These are phyloP conservation scores for Athelia sp. DNA, from an alignment of 1,284 basidiomycete species.

Conservation along the genomic window DNA sequence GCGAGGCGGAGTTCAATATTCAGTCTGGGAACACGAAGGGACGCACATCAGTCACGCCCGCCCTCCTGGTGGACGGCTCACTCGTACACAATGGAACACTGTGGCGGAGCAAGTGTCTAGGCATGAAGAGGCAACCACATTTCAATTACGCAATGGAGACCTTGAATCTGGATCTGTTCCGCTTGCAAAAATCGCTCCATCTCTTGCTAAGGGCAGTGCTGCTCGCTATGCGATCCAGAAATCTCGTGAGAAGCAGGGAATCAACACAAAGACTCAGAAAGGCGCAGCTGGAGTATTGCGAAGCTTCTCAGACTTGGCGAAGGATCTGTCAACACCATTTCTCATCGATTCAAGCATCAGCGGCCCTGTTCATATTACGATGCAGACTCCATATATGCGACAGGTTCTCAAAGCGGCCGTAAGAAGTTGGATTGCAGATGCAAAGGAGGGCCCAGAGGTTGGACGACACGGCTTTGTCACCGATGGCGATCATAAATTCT, in stretches of 20 bases:
- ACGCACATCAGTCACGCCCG: constrained; percentile 6
- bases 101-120: constrained; percentile 8
- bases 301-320: constrained; percentile 6
- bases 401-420: constrained; percentile 7
- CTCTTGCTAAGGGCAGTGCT: constrained; percentile 8
- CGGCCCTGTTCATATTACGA: constrained; percentile 8
- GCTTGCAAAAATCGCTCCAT: constrained; percentile 4
- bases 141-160: constrained; percentile 9
- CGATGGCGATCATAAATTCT: constrained; percentile 17
- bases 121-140: constrained; percentile 6
- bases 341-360: constrained; percentile 11
- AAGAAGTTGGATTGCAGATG: constrained; percentile 8
- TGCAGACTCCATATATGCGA: constrained; percentile 16
- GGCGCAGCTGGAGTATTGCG: constrained; percentile 8
- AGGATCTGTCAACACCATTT: constrained; percentile 8
- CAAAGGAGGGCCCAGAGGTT: background rate
- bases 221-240: constrained; percentile 6
- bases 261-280: constrained; percentile 3
- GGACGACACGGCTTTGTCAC: constrained; percentile 13
- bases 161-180: constrained; percentile 7
- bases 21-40: constrained; percentile 14
- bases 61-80: constrained; percentile 8
- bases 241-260: constrained; percentile 2
- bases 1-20: background rate
- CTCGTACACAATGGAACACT: background rate